These are phyloP conservation scores for Trichosporon coremiiforme DNA, from an alignment of 1,284 basidiomycete species.

Conservation along the genomic window DNA sequence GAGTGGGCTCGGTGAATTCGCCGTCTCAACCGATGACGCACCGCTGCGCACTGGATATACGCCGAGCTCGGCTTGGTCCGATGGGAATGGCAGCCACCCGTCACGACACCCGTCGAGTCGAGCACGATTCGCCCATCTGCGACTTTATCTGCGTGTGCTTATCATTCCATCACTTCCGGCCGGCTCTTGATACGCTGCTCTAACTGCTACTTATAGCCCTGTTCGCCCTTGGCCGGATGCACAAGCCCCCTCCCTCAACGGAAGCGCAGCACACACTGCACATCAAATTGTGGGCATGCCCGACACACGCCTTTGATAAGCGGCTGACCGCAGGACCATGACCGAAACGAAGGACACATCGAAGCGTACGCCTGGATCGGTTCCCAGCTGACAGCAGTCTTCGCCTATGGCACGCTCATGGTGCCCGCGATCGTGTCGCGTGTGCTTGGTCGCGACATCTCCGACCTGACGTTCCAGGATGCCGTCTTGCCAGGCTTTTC, in stretches of 20 bases:
- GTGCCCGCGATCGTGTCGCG: conserved; percentile 69
- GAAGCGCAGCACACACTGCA: not conserved
- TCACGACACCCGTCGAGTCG: not conserved
- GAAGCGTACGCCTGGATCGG: conserved; percentile 18
- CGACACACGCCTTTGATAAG: not conserved
- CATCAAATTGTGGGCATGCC: conserved; percentile 15
- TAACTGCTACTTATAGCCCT: not conserved
- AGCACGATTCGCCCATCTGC: not conserved
- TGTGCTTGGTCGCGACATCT: conserved; percentile 65
- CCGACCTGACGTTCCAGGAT: conserved; percentile 64
- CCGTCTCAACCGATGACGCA: conserved; percentile 11
- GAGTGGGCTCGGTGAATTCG: not conserved
- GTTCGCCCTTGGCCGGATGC: not conserved
- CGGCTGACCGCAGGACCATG: conserved; percentile 26
- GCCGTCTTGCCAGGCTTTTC: conserved; percentile 70
- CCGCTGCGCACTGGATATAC: not conserved
- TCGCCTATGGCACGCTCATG: conserved; percentile 84
- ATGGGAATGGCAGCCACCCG: conserved; percentile 2
- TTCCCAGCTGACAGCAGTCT: conserved; percentile 58
- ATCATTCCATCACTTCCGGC: not conserved
- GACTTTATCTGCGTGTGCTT: not conserved
- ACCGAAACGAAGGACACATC: conserved; percentile 17
- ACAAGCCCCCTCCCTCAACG: not conserved
- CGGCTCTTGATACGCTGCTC: not conserved
- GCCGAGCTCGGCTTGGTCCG: conserved; percentile 16